Evolutionary conservation across 768 basidiomycete species (phyloP).

Genomic region (Hortiboletus campestris): DNA sequence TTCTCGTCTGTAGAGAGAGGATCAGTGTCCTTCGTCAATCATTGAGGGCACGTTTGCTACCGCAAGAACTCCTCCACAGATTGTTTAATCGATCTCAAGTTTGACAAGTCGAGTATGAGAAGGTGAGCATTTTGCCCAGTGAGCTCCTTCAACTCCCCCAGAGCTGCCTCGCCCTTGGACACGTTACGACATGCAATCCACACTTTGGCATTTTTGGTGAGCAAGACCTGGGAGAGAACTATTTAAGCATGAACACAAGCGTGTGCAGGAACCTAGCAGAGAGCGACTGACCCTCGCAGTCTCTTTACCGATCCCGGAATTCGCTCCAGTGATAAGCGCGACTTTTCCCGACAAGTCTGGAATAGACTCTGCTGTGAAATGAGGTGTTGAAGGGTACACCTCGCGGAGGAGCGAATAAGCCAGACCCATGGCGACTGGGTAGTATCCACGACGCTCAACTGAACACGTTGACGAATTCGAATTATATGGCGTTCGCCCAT

Average conservation of each 20-base stretch:
- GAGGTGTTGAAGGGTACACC: neutral
- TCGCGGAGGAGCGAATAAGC: neutral
- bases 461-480: too few species aligned
- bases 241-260: neutral
- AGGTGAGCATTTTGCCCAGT: slow-evolving; percentile 32
- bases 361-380: neutral
- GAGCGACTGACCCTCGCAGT: slow-evolving; percentile 6
- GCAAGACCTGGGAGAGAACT: slow-evolving; percentile 4
- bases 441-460: neutral
- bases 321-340: slow-evolving; percentile 10
- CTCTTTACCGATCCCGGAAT: slow-evolving; percentile 11
- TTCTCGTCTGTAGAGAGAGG: slow-evolving; percentile 6
- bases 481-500: too few species aligned
- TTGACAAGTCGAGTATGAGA: slow-evolving; percentile 34
- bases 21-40: slow-evolving; percentile 25
- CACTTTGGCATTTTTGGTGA: slow-evolving; percentile 30
- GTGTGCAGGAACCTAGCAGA: too few species aligned
- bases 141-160: slow-evolving; percentile 38
- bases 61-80: slow-evolving; percentile 31
- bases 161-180: slow-evolving; percentile 38
- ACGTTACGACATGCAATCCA: slow-evolving; percentile 47
- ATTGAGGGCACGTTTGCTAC: slow-evolving; percentile 26
- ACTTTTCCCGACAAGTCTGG: slow-evolving; percentile 14
- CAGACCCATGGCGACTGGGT: slow-evolving; percentile 1
- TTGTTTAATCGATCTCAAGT: slow-evolving; percentile 30